Base-by-base conservation (phyloP, 345 rosid species). In the Gossypium mustelinum region DNA sequence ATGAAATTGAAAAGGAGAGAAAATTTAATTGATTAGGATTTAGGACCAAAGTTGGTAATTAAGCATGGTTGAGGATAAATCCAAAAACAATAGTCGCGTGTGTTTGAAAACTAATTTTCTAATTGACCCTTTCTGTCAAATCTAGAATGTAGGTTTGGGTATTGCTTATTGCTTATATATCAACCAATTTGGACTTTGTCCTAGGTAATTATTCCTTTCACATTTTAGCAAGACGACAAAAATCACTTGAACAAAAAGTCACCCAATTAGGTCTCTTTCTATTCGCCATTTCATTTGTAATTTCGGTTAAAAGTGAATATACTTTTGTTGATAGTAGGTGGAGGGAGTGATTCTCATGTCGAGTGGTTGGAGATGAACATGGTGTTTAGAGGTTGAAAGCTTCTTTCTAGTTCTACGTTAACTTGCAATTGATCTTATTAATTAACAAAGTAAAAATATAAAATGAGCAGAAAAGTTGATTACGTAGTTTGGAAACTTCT, bases 131-230 rank as follows among this genome's bases (percentile, higher is more conserved):
- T 9, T 25, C 18, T 9, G 58, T 68, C 58, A 50, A 68, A 25
- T 50, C 24, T 50, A 17, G 59, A 68, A 68, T 68, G 51, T 68
- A 50, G 73, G 59, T 68, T 50, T 68, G 20, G 73, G 73, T 58
- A 68, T 25, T 48, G 72, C 43, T 68, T 50, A 68, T 27, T 68
- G 45, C 73, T 51, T 50, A 27, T 51, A 50, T 50, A 68, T 68
- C 58, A 68, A 68, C 59, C 73, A 50, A 50, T 68, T 50, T 68
- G 73, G 73, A 68, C 73, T 68, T 68, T 68, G 3, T 68, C 25
- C 2, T 24, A 68, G 8, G 4, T 2, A 68, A 34, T 68, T 68
- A 68, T 68, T 68, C 59, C 72, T 24, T 68, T 68, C 72, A 68
- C 72, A 68, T 16, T 50, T 25, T 50, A 24, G 43, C 22, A 68